Evolutionary conservation across 2,329 filamentous ascomycete species (phyloP), one percentile per base, ranked within the genome.

Genomic region (Celoporthe dispersa): DNA sequence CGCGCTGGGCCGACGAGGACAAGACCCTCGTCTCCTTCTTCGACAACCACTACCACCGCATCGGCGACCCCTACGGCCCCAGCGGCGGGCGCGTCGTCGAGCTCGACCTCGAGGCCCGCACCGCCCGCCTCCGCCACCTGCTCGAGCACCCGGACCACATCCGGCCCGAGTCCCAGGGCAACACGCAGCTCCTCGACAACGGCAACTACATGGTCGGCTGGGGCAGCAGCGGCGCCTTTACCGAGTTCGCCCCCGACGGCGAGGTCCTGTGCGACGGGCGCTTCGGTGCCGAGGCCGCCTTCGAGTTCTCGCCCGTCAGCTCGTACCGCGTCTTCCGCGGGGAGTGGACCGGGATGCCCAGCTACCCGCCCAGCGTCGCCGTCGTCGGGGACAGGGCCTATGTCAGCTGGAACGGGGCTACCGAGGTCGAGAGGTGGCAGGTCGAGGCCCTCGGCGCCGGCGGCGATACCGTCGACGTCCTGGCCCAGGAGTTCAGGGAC

Each of bases 181-280:
- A 79, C n/a, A 83, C 85, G 41, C 87, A 90, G 72, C 74, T 87
- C 7, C 80, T 90, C 0, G 82, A 84, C 0, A 84, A 84, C 66
- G 84, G 84, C 44, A 85, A 87, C 69, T 83, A 83, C 8, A 78
- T 90, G 57, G 83, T 90, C 44, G 85, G 86, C 72, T 90, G 87
- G 87, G 69, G 70, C 16, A 66, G 64, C 39, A 66, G 64, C 11
- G 70, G 59, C n/a, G 68, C 63, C 14, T 66, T 68, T 33, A 72
- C 71, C 4, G 73, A 74, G 66, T 73, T 74, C 16, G 41, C 55
- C 3, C 33, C 68, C 14, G 72, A 68, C 35, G 72, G 73, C 31
- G 62, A 70, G 60, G 68, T 74, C 22, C 65, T 74, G 9, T 74
- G 71, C 51, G 73, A 74, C 64, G 73, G 64, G 51, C 70, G 70